Percentiles rank a stretch among this genome's conserved stretches.
phyloP scores from a whole-genome alignment of 106 monocot species.

The Apostasia ramifera region DNA sequence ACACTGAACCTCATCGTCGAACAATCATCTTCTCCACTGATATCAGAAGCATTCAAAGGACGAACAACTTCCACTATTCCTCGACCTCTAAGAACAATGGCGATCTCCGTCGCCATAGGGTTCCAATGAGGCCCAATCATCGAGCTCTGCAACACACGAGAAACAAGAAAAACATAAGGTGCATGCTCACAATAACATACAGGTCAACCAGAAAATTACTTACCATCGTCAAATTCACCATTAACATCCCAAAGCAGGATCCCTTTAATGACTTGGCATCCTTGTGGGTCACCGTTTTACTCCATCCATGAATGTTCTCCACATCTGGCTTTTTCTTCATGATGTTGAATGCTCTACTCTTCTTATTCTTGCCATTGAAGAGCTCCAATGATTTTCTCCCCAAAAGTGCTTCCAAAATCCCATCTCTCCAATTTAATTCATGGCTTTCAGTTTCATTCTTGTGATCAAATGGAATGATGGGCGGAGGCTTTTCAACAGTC shows the following conservation, averaged over 20 bases:
- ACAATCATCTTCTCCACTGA: neutral
- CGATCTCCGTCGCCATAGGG: constrained; percentile 67
- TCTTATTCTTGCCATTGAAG: constrained; percentile 29
- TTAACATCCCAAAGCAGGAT: constrained; percentile 53
- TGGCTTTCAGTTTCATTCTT: constrained; percentile 12
- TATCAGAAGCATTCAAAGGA: constrained; percentile 17
- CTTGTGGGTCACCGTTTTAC: constrained; percentile 47
- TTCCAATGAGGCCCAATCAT: constrained; percentile 97
- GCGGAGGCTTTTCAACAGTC: constrained; percentile 32
- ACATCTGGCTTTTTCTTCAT: constrained; percentile 45
- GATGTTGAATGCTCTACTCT: constrained; percentile 42
- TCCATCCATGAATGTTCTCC: constrained; percentile 75
- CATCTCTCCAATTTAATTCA: constrained; percentile 25
- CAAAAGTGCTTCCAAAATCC: constrained; percentile 36
- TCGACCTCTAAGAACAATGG: constrained; percentile 44
- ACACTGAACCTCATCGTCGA: constrained; percentile 30
- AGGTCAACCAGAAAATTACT: neutral
- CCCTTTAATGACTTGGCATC: constrained; percentile 33
- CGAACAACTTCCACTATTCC: constrained; percentile 70
- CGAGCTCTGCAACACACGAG: constrained; percentile 39
- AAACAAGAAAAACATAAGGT: neutral
- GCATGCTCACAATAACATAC: neutral
- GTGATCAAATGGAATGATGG: constrained; percentile 36
- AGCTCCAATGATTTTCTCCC: constrained; percentile 17
- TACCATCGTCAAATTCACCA: constrained; percentile 84